These are phyloP conservation scores for Ormosia semicastrata DNA, from an alignment of 306 rosid genomes.

Conservation along the genomic window DNA sequence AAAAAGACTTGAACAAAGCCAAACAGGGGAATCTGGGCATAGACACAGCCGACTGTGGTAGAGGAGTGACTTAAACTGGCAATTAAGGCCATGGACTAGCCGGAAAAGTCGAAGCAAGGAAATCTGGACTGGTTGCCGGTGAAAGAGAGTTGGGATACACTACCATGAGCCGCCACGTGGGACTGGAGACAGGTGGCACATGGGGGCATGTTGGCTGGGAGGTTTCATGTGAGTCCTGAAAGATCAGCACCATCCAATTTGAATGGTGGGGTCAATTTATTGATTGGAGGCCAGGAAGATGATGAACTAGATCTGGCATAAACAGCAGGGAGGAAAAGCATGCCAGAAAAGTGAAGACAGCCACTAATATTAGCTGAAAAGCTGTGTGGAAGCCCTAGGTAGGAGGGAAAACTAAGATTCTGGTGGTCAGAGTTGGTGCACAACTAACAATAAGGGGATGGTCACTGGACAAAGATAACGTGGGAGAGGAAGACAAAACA, in stretches of 20 bases:
- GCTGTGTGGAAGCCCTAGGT: neutral
- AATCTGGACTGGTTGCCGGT: neutral
- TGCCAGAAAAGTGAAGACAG: neutral
- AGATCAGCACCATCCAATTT: neutral
- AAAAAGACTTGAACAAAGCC: neutral
- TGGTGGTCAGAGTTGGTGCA: constrained; percentile 7
- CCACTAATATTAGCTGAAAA: constrained; percentile 13
- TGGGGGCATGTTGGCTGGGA: neutral
- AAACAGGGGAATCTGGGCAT: neutral
- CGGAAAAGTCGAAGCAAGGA: neutral
- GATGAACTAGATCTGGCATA: neutral
- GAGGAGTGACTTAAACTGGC: neutral
- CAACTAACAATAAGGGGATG: neutral
- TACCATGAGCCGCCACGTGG: neutral
- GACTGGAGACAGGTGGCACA: neutral
- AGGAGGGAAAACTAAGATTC: constrained; percentile 3
- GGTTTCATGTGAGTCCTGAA: neutral
- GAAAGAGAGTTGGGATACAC: constrained; percentile 1
- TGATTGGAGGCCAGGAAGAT: neutral
- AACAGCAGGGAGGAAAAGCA: neutral
- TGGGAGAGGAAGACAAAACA: neutral
- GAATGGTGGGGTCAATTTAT: neutral
- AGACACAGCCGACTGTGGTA: too few relatives aligned
- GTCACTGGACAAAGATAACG: neutral
- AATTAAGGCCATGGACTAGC: neutral